Conservation (phyloP, 169 alveolate species). For the Eimeria sp. region DNA sequence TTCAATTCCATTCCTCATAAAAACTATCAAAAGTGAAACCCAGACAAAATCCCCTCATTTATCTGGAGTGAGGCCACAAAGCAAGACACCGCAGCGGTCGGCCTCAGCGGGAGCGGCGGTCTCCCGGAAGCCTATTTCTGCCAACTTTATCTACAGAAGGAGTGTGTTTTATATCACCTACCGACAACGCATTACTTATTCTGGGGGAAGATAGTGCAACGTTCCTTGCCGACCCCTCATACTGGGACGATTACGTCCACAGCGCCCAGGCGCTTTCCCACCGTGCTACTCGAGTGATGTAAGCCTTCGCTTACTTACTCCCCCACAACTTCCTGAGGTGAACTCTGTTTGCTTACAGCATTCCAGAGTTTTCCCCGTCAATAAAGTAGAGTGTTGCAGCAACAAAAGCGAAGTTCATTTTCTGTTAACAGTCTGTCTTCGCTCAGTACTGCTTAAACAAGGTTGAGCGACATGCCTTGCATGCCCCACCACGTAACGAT, state of each 20-base stretch:
- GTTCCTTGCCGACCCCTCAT: background rate
- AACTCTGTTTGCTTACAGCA: background rate
- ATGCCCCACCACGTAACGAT: background rate
- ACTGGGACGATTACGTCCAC: background rate
- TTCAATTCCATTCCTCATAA: background rate
- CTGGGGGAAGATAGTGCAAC: background rate
- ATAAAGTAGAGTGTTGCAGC: background rate
- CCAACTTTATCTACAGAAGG: background rate
- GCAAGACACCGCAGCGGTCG: background rate
- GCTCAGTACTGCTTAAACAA: background rate
- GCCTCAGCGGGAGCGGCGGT: conserved; percentile 50
- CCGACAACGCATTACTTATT: background rate
- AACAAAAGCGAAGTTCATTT: background rate
- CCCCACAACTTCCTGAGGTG: background rate
- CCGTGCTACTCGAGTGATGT: background rate
- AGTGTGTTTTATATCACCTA: background rate
- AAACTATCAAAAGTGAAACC: too few species aligned
- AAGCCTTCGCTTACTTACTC: background rate
- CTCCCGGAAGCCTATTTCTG: conserved; percentile 52
- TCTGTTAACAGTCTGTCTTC: background rate
- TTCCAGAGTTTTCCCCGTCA: background rate
- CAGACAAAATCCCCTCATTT: background rate
- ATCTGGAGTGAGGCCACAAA: background rate
- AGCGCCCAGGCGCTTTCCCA: background rate
- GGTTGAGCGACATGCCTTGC: background rate